A percentile compares a stretch with the other conserved stretches of the same genome.
phyloP scores from a whole-genome alignment of 129 eudicot genomes.

The Escallonia herrerae region DNA sequence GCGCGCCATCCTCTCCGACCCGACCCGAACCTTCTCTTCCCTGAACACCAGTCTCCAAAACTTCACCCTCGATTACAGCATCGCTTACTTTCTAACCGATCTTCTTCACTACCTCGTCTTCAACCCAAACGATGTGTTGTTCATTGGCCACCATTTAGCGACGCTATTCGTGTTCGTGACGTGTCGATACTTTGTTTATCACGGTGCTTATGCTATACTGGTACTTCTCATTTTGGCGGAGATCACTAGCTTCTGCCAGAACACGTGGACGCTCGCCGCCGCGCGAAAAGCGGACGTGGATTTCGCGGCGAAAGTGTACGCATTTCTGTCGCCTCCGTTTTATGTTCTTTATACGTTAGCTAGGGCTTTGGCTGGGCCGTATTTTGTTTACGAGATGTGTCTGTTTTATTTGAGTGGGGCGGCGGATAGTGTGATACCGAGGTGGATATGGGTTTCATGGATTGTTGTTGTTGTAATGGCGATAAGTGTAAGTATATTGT shows the following conservation, averaged over 20 bases:
- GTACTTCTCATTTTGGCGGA: slow-evolving; percentile 61
- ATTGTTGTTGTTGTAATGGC: slow-evolving; percentile 60
- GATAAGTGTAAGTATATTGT: slow-evolving; percentile 66
- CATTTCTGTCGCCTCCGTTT: slow-evolving; percentile 33
- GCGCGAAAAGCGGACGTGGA: slow-evolving; percentile 44
- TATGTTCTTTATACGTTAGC: slow-evolving; percentile 58
- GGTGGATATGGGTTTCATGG: slow-evolving; percentile 90
- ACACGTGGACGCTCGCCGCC: slow-evolving; percentile 75
- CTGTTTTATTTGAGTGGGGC: slow-evolving; percentile 53
- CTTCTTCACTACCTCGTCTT: slow-evolving; percentile 53
- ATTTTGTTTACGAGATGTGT: slow-evolving; percentile 58
- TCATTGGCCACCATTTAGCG: slow-evolving; percentile 73
- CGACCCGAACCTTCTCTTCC: slow-evolving; percentile 38
- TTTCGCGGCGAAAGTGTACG: slow-evolving; percentile 42
- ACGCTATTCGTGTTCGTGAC: slow-evolving; percentile 74
- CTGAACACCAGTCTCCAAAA: slow-evolving; percentile 43
- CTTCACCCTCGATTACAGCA: slow-evolving; percentile 72
- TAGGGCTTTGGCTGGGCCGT: slow-evolving; percentile 68
- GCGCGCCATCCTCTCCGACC: slow-evolving; percentile 42
- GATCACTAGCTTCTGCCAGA: slow-evolving; percentile 78
- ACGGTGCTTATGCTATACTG: slow-evolving; percentile 63
- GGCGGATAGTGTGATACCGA: slow-evolving; percentile 56
- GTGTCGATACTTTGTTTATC: slow-evolving; percentile 50
- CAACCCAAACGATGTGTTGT: slow-evolving; percentile 59
- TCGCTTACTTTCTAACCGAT: slow-evolving; percentile 80